Percentiles rank a stretch among this genome's conserved stretches.
These are phyloP conservation scores for Annulohypoxylon nitens DNA, from an alignment of 495 filamentous ascomycete species.

Conservation along the genomic window DNA sequence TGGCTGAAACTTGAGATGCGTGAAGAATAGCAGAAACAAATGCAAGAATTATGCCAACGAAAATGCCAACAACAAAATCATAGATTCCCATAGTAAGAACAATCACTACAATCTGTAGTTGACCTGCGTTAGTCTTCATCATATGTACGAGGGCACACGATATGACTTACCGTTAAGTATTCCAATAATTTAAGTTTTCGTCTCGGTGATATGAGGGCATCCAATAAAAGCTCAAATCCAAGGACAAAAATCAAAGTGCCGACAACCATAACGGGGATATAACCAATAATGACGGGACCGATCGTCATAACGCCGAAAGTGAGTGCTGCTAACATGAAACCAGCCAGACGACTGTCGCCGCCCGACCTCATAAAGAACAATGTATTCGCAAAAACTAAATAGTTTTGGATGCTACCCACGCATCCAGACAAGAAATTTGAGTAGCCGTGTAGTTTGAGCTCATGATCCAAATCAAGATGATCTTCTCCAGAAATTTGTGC, in stretches of 20 bases:
- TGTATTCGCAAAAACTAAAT: conserved; percentile 96
- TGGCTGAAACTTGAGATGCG: conserved; percentile 86
- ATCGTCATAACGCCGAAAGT: conserved; percentile 85
- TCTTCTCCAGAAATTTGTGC: conserved; percentile 91
- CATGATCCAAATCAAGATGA: conserved; percentile 88
- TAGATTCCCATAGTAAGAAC: conserved; percentile 95
- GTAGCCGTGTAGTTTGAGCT: conserved; percentile 91
- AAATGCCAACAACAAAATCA: conserved; percentile 95
- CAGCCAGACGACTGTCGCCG: conserved; percentile 86
- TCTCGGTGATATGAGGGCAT: conserved; percentile 89
- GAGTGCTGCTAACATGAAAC: conserved; percentile 83
- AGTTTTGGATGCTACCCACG: conserved; percentile 94
- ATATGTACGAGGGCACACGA: conserved; percentile 24
- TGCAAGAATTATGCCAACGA: conserved; percentile 90
- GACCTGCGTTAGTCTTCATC: conserved; percentile 45
- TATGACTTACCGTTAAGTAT: conserved; percentile 77
- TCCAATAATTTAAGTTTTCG: conserved; percentile 87
- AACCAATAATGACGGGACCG: conserved; percentile 89
- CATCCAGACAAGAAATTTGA: conserved; percentile 92
- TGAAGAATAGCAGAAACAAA: conserved; percentile 92
- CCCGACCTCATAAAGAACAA: conserved; percentile 94
- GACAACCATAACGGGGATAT: conserved; percentile 96
- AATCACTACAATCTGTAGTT: conserved; percentile 81
- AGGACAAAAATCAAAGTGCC: conserved; percentile 93
- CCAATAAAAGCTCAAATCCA: conserved; percentile 88